A percentile compares a stretch with the other conserved stretches of the same genome.
phyloP scores from a whole-genome alignment of 75 land plant genomes.

The Pinus tabuliformis region DNA sequence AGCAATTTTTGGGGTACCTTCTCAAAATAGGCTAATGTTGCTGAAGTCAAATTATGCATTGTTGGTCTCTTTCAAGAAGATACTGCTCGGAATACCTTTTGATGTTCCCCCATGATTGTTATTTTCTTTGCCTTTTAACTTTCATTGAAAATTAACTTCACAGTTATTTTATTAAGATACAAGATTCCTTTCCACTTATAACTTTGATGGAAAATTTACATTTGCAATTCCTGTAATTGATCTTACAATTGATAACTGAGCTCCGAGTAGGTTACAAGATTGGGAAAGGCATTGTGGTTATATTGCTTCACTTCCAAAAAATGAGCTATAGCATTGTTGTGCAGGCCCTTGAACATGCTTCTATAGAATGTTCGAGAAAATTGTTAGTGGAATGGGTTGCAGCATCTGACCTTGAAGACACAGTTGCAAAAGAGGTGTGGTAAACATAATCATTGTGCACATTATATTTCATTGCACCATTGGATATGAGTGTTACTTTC shows the following conservation, averaged over 20 bases:
- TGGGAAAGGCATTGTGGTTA: background rate
- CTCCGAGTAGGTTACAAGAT: background rate
- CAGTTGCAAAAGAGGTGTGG: conserved; percentile 47
- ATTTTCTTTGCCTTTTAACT: background rate
- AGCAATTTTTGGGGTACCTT: background rate
- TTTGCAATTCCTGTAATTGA: background rate
- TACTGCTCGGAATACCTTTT: background rate
- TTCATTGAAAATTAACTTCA: background rate
- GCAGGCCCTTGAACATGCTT: conserved; percentile 88
- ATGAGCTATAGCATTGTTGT: background rate
- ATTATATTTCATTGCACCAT: background rate
- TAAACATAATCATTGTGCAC: background rate
- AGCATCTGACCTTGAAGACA: conserved; percentile 85
- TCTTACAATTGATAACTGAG: background rate
- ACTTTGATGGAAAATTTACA: background rate
- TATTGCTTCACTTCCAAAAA: no score
- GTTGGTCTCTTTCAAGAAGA: background rate
- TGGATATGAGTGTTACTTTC: background rate
- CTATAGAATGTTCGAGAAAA: conserved; percentile 40
- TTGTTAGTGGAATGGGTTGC: conserved; percentile 82
- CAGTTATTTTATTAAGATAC: background rate
- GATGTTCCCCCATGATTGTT: background rate
- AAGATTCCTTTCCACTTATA: background rate
- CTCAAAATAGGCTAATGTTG: background rate
- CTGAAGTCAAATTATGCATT: background rate